Evolutionary conservation across 83 land plant genomes (phyloP), one percentile per base, ranked within the genome.

Genomic region (Diphasiastrum complanatum): DNA sequence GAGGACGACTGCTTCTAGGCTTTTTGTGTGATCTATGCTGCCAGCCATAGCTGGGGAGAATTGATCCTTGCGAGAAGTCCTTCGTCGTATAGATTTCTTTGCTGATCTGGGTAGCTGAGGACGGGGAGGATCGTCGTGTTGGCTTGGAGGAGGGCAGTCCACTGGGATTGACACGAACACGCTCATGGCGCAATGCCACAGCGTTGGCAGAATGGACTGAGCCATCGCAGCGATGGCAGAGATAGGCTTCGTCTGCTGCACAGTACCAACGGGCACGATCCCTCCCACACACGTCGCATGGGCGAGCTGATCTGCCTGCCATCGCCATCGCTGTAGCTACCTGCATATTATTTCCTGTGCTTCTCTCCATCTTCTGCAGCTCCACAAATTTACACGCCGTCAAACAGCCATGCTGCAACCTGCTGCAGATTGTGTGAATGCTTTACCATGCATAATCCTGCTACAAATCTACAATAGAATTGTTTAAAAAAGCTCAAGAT

Each of bases 261-360:
- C 74, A 70, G 60, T 64, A 64, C 74, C 74, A 70, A 6, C 52
- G 36, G n/a, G 74, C 74, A 2, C 74, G 18, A 19, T 70, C 71
- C 25, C 36, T 25, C 14, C 74, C 74, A 23, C 74, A 70, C 18
- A 70, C 69, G 16, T 70, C 74, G 29, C 74, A 63, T 2, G 74
- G 63, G 16, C 74, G 30, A 14, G 74, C 33, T 28, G 47, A 47
- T 1, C 74, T 18, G 10, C 74, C 51, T 12, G 60, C 61, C 10
- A 63, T 64, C 34, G 58, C 69, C 74, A 70, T 70, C 14, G 60
- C 69, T 37, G 67, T 61, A 24, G 64, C 50, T 28, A 61, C 64
- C n/a, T n/a, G n/a, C n/a, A n/a, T n/a, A n/a, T n/a, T n/a, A n/a
- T n/a, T n/a, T n/a, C n/a, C n/a, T n/a, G n/a, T n/a, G n/a, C n/a